A percentile compares a stretch with the other conserved stretches of the same genome.
Evolutionary conservation across 345 rosid species (phyloP).

Genomic region (Populus deltoides): DNA sequence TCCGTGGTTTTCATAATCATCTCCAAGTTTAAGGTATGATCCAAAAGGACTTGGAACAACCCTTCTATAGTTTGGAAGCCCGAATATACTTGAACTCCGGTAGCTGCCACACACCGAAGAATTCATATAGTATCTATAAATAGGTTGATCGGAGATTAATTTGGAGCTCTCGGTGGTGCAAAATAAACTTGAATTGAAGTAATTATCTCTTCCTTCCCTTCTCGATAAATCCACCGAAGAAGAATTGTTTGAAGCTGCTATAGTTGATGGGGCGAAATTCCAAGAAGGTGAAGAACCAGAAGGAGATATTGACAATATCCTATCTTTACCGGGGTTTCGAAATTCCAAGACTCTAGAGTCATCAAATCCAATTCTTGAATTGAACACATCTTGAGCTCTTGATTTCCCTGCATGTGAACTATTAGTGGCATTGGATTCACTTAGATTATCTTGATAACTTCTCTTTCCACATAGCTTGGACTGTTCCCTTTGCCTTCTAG

Average conservation of each 20-base stretch:
- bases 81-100: constrained; percentile 17
- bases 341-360: constrained; percentile 30
- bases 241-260: constrained; percentile 21
- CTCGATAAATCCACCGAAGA: constrained; percentile 27
- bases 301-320: constrained; percentile 31
- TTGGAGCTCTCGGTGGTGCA: constrained; percentile 19
- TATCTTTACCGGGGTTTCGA: constrained; percentile 29
- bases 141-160: constrained; percentile 15
- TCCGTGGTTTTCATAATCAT: constrained; percentile 15
- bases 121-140: constrained; percentile 20
- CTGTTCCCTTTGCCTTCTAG: constrained; percentile 36
- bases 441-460: constrained; percentile 27
- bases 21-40: constrained; percentile 23
- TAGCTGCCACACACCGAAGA: constrained; percentile 16
- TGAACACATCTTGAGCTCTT: constrained; percentile 25
- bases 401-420: constrained; percentile 26
- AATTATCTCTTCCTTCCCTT: constrained; percentile 28
- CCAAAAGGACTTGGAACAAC: constrained; percentile 42
- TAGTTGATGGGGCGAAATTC: constrained; percentile 25
- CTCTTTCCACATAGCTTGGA: constrained; percentile 37
- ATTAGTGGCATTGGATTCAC: constrained; percentile 10
- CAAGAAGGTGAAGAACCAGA: constrained; percentile 32
- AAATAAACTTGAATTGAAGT: constrained; percentile 21
- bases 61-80: constrained; percentile 25
- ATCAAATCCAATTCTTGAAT: constrained; percentile 30